These are phyloP conservation scores for Chalciporus sp. DNA, from an alignment of 1,284 basidiomycete genomes.

Conservation along the genomic window DNA sequence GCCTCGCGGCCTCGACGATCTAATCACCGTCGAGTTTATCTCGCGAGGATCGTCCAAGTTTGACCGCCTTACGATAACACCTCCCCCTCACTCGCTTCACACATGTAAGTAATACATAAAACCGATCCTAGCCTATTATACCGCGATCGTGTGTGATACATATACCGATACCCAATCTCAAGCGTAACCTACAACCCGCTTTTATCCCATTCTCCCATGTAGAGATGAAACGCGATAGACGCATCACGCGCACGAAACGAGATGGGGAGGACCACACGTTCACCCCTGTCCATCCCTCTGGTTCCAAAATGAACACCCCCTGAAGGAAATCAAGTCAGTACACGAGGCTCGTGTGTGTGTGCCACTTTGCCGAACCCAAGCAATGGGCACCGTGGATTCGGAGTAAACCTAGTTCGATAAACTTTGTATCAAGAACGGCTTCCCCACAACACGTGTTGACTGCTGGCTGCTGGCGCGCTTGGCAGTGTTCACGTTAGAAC, in stretches of 20 bases:
- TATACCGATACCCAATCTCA: too few species aligned
- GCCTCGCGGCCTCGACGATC: slow-evolving; percentile 19
- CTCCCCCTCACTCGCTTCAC: background rate
- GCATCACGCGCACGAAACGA: slow-evolving; percentile 10
- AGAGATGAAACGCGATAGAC: slow-evolving; percentile 26
- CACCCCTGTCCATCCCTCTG: too few species aligned
- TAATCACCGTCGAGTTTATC: slow-evolving; percentile 1
- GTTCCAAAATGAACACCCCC: slow-evolving; percentile 6
- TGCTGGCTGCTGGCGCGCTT: background rate
- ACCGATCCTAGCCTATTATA: too few species aligned
- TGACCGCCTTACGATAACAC: slow-evolving; percentile 13
- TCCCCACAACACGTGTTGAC: slow-evolving; percentile 29
- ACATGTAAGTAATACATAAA: background rate
- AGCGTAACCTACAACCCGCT: background rate
- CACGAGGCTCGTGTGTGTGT: slow-evolving; percentile 23
- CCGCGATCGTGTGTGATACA: too few species aligned
- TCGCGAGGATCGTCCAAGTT: slow-evolving; percentile 13
- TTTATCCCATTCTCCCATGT: slow-evolving; percentile 16
- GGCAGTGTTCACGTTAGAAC: slow-evolving; percentile 24
- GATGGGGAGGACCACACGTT: slow-evolving; percentile 4
- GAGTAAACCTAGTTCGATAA: slow-evolving; percentile 17
- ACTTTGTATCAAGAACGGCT: slow-evolving; percentile 18
- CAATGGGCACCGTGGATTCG: too few species aligned
- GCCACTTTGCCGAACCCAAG: too few species aligned
- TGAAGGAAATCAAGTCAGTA: slow-evolving; percentile 7